Conservation (phyloP, 2,329 filamentous ascomycete genomes). For the Alternaria incomplexa region DNA sequence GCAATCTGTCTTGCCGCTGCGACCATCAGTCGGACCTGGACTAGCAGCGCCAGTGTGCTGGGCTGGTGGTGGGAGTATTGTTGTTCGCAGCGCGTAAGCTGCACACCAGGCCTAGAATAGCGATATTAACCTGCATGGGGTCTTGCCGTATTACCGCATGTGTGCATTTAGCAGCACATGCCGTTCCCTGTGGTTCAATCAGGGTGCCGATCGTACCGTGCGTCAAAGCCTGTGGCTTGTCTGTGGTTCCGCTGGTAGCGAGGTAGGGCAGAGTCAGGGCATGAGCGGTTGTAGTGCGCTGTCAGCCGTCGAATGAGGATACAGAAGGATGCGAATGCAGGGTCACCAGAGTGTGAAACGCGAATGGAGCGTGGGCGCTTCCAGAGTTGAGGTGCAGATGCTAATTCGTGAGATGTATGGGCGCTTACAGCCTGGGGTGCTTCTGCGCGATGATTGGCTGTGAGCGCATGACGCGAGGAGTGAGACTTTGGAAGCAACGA, state of each 20-base stretch:
- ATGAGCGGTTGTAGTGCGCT: neutral
- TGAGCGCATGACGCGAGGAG: neutral
- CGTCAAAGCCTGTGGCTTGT: conserved; percentile 15
- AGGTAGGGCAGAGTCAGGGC: conserved; percentile 3
- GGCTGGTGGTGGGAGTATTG: conserved; percentile 10
- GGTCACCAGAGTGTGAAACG: conserved; percentile 31
- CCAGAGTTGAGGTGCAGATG: conserved; percentile 21
- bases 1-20: conserved; percentile 32
- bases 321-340: conserved; percentile 20
- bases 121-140: conserved; percentile 17
- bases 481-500: neutral
- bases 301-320: conserved; percentile 21
- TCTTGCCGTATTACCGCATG: conserved; percentile 13
- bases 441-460: conserved; percentile 18
- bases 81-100: conserved; percentile 39
- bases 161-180: conserved; percentile 16
- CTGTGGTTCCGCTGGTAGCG: neutral
- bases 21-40: conserved; percentile 8
- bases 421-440: conserved; percentile 31
- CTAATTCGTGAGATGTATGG: conserved; percentile 33
- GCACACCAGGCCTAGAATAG: conserved; percentile 22
- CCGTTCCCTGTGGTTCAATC: conserved; percentile 8
- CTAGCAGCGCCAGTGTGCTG: conserved; percentile 6
- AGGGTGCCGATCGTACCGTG: conserved; percentile 8
- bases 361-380: conserved; percentile 35